A percentile compares a stretch with the other conserved stretches of the same genome.
phyloP scores from a whole-genome alignment of 495 filamentous ascomycete genomes.

The Tuber magnatum region DNA sequence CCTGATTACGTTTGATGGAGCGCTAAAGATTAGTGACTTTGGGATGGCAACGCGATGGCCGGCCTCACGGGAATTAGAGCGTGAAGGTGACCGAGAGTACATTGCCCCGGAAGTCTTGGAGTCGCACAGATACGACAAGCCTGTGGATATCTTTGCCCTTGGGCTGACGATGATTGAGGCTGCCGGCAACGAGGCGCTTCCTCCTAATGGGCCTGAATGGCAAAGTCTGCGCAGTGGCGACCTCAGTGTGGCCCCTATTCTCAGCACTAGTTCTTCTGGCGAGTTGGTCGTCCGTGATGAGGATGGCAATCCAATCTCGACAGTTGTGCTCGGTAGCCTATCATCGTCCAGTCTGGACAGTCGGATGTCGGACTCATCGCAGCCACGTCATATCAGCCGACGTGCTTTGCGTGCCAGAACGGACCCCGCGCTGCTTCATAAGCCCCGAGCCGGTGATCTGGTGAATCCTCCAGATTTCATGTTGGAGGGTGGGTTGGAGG shows the following conservation, averaged over 20 bases:
- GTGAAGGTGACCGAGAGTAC: slow-evolving; percentile 92
- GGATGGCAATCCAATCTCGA: slow-evolving; percentile 51
- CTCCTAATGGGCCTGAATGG: slow-evolving; percentile 87
- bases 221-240: slow-evolving; percentile 78
- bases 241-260: slow-evolving; percentile 71
- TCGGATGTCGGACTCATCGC: slow-evolving; percentile 27
- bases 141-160: slow-evolving; percentile 86
- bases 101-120: slow-evolving; percentile 84
- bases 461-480: slow-evolving; percentile 77
- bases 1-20: slow-evolving; percentile 81
- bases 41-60: slow-evolving; percentile 82
- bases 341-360: slow-evolving; percentile 35
- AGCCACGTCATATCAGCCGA: slow-evolving; percentile 27
- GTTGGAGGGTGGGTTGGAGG: slow-evolving; percentile 73
- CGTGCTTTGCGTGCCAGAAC: slow-evolving; percentile 23
- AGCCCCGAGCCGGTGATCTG: slow-evolving; percentile 56
- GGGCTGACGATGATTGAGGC: slow-evolving; percentile 91
- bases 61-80: slow-evolving; percentile 59
- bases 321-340: slow-evolving; percentile 48
- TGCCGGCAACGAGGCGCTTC: slow-evolving; percentile 81
- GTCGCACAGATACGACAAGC: slow-evolving; percentile 63
- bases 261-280: slow-evolving; percentile 69
- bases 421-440: slow-evolving; percentile 45
- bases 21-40: slow-evolving; percentile 92
- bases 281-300: slow-evolving; percentile 53